These are phyloP conservation scores for Hydrangea macrophylla DNA, from an alignment of 148 eudicot species.

Conservation along the genomic window DNA sequence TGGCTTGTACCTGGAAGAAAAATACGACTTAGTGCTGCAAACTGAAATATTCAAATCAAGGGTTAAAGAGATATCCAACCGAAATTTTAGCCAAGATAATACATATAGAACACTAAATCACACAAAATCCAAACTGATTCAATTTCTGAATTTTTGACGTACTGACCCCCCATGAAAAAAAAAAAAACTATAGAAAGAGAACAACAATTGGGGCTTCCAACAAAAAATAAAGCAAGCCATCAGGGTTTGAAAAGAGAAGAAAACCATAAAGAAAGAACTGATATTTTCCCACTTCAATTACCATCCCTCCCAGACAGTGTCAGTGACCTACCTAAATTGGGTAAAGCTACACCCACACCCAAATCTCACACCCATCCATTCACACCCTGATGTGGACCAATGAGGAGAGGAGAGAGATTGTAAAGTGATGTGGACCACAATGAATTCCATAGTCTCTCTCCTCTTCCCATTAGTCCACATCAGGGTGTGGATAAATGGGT, in stretches of 20 bases:
- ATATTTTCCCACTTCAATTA: neutral
- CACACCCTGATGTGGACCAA: too few species aligned
- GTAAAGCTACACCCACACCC: too few species aligned
- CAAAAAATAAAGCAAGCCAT: neutral
- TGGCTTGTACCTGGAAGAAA: slow-evolving; percentile 71
- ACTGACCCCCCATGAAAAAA: neutral
- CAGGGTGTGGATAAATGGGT: too few species aligned
- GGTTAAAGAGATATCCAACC: neutral
- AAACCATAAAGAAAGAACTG: neutral
- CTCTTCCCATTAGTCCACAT: too few species aligned
- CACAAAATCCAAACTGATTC: neutral
- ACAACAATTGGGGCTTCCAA: neutral
- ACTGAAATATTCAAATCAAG: neutral
- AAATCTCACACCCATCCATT: too few species aligned
- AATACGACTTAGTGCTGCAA: neutral
- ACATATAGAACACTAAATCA: neutral
- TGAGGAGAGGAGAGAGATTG: too few species aligned
- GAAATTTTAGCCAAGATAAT: neutral
- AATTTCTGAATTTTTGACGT: too few species aligned
- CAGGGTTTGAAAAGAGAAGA: neutral
- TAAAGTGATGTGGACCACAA: too few species aligned
- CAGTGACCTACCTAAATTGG: too few species aligned
- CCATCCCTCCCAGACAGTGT: neutral
- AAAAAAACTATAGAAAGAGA: neutral
- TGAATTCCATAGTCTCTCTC: too few species aligned